Evolutionary conservation across 768 basidiomycete species (phyloP).

Genomic region (Pseudohyphozyma bogoriensis): DNA sequence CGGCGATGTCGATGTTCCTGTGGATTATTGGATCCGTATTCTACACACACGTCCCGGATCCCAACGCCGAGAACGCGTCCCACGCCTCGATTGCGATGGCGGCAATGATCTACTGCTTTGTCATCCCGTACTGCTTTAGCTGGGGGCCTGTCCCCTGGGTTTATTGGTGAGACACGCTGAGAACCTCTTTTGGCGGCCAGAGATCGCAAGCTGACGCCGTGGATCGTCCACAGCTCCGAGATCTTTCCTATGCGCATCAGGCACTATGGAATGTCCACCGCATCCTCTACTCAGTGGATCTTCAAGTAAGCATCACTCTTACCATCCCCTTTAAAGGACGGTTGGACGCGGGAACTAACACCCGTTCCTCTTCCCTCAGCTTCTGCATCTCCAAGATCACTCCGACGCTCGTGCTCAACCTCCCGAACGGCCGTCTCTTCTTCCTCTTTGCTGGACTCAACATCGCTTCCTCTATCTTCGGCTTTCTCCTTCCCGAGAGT

Average conservation of each 20-base stretch:
- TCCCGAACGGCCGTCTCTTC: conserved; percentile 32
- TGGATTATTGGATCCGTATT: neutral
- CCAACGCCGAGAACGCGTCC: neutral
- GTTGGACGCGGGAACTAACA: neutral
- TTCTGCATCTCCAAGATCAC: conserved; percentile 65
- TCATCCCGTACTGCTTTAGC: neutral
- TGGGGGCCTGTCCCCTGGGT: conserved; percentile 58
- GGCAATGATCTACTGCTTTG: neutral
- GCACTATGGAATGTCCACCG: conserved; percentile 66
- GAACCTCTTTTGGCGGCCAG: too few species aligned
- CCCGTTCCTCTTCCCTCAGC: conserved; percentile 46
- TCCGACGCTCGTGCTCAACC: conserved; percentile 50
- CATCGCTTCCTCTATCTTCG: neutral
- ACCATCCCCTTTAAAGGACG: neutral
- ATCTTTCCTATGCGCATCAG: conserved; percentile 79
- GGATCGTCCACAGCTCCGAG: conserved; percentile 54
- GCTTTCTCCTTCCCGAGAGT: neutral
- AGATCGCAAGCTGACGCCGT: too few species aligned
- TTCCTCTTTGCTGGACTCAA: neutral
- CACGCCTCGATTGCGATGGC: neutral
- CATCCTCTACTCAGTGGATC: conserved; percentile 70
- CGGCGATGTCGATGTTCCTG: neutral
- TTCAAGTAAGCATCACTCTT: conserved; percentile 49
- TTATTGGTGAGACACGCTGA: too few species aligned
- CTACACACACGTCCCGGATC: neutral